Evolutionary conservation across 768 basidiomycete genomes (phyloP).

Genomic region (Hygrophorus pudorinus): DNA sequence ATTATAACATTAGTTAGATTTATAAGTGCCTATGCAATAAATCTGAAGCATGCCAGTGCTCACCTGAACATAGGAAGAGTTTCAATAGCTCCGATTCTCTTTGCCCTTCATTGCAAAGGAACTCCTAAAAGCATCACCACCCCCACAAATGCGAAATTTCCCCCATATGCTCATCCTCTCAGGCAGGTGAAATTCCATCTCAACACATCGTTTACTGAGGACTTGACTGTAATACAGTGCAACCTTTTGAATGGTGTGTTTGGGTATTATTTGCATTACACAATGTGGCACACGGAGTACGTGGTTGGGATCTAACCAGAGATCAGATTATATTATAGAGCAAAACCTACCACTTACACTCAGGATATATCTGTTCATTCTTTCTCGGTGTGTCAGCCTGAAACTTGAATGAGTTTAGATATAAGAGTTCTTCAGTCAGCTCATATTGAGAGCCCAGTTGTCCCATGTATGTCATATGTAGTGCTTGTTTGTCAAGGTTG

Average conservation of each 20-base stretch:
- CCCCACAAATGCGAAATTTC: constrained; percentile 15
- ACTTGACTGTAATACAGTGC: constrained; percentile 12
- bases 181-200: constrained; percentile 7
- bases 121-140: constrained; percentile 16
- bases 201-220: neutral
- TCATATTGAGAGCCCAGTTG: constrained; percentile 17
- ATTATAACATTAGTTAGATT: too few species aligned
- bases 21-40: neutral
- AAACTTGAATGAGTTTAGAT: neutral
- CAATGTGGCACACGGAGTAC: constrained; percentile 11
- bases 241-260: constrained; percentile 8
- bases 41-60: neutral
- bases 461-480: constrained; percentile 17
- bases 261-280: constrained; percentile 1
- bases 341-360: constrained; percentile 6
- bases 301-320: constrained; percentile 10
- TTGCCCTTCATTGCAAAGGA: neutral
- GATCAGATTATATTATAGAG: neutral
- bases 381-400: neutral
- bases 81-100: neutral
- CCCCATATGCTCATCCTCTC: constrained; percentile 14
- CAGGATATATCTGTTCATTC: constrained; percentile 4
- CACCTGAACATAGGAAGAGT: constrained; percentile 3
- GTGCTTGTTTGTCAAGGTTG: constrained; percentile 15
- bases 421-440: constrained; percentile 12